Percentiles rank a stretch among this genome's conserved stretches.
These are phyloP conservation scores for Solanum sejunctum DNA, from an alignment of 257 asterid species.

Conservation along the genomic window DNA sequence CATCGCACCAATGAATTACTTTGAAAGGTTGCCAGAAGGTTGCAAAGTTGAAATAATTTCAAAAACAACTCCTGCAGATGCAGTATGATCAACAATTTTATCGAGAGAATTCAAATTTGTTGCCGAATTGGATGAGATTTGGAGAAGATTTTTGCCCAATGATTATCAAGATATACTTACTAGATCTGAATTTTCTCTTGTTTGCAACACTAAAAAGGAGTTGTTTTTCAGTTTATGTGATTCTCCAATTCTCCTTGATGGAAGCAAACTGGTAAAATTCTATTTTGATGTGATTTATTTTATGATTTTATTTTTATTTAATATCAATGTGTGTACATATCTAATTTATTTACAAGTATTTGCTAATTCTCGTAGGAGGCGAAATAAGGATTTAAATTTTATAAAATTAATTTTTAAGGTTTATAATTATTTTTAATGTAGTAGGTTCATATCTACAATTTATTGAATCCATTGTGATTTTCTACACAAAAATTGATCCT, in stretches of 20 bases:
- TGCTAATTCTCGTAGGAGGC: not conserved
- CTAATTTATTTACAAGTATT: not conserved
- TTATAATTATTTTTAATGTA: too few relatives aligned
- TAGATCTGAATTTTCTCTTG: not conserved
- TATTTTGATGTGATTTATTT: not conserved
- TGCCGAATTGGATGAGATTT: slow-evolving; percentile 15
- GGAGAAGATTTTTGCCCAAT: not conserved
- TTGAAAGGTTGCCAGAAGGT: not conserved
- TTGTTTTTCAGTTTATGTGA: not conserved
- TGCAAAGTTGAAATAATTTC: not conserved
- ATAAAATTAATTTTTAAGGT: not conserved
- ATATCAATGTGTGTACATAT: not conserved
- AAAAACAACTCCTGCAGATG: not conserved
- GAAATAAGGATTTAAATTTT: not conserved
- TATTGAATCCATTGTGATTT: too few relatives aligned
- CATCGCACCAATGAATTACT: not conserved
- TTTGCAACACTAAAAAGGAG: not conserved
- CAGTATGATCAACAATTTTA: too few relatives aligned
- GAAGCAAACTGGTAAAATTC: not conserved
- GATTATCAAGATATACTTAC: not conserved
- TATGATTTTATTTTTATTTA: not conserved
- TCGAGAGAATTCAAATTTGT: slow-evolving; percentile 8
- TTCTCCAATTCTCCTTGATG: not conserved
- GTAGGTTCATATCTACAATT: too few relatives aligned
- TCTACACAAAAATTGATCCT: too few relatives aligned